Base-by-base conservation (phyloP, 768 basidiomycete genomes). In the Lentinus tigrinus region DNA sequence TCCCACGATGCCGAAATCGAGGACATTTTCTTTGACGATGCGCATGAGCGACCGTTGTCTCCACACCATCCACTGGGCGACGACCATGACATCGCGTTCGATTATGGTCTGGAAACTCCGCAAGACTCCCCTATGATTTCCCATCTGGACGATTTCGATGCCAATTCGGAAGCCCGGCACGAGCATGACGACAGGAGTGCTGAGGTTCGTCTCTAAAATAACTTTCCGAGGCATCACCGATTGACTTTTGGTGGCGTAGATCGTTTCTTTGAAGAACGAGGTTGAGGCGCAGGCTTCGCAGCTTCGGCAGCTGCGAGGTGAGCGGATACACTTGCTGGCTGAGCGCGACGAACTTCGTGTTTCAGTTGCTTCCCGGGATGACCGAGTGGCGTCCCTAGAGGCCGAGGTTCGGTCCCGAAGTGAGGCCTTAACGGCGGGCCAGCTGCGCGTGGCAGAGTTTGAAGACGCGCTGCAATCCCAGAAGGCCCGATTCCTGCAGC, bases 11-110 rank as follows among this genome's bases (percentile, higher is more conserved):
- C 43, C 28, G 64, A 56, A 40, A 36, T 58, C 11, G 65, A 64
- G 26, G 66, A 63, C 21, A 36, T 40, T 53, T 60, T 43, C 36
- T 49, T 63, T 52, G 65, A 68, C 10, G 68, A 69, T 17, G 60
- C 56, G 16, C 62, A 56, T 39, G 46, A 62, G 48, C 21, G 14
- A 7, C 42, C 50, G 21, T 49, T 44, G 47, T 44, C 46, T 47
- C 51, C 27, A 49, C 34, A 38, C 23, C 38, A 54, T 53, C 57
- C 56, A 49, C 24, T 44, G 11, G 14, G 40, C 16, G 51, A 56
- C 19, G 10, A 11, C 1, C 14, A 26, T 43, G 27, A 44, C 43
- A 36, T 48, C 16, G 24, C 48, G 10, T 37, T 9, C 3, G 16
- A 40, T 4, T 34, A 31, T 16, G 53, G 58, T 26, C 24, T 60